Evolutionary conservation across 1,284 basidiomycete species (phyloP).

Genomic region (Meira miltonrushii): DNA sequence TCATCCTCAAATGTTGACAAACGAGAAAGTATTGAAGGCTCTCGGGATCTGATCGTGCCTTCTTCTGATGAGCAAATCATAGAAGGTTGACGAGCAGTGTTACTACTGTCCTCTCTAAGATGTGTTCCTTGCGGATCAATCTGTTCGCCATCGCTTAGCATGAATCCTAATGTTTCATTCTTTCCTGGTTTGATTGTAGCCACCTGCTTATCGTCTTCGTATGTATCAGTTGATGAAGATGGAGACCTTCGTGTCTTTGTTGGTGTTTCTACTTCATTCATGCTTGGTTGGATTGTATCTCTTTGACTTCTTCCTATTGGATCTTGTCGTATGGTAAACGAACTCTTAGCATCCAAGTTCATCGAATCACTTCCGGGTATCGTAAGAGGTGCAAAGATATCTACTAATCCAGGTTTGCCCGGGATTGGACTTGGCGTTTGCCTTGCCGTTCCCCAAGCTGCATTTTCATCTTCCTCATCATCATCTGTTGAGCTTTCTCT

Average conservation of each 20-base stretch:
- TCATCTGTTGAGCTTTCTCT: background rate
- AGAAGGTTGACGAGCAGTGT: no score
- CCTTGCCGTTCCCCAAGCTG: constrained; percentile 4
- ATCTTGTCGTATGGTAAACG: background rate
- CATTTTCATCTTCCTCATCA: background rate
- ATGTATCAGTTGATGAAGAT: background rate
- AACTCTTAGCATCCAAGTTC: background rate
- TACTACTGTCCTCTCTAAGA: no score
- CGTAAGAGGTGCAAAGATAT: background rate
- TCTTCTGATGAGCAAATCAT: no score
- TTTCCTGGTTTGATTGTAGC: background rate
- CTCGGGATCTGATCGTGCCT: constrained; percentile 21
- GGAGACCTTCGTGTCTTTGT: background rate
- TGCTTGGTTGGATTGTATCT: background rate
- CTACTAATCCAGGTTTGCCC: background rate
- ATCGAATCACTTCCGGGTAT: background rate
- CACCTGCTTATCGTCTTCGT: background rate
- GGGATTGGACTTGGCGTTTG: background rate
- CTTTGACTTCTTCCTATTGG: background rate
- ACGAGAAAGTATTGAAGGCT: constrained; percentile 25
- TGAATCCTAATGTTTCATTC: no score
- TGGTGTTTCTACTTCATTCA: background rate
- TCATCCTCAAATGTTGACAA: constrained; percentile 1
- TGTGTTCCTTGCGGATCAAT: no score
- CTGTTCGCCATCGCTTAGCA: no score